Conservation (phyloP, 2,329 filamentous ascomycete genomes). For the Calonectria pauciramosa region DNA sequence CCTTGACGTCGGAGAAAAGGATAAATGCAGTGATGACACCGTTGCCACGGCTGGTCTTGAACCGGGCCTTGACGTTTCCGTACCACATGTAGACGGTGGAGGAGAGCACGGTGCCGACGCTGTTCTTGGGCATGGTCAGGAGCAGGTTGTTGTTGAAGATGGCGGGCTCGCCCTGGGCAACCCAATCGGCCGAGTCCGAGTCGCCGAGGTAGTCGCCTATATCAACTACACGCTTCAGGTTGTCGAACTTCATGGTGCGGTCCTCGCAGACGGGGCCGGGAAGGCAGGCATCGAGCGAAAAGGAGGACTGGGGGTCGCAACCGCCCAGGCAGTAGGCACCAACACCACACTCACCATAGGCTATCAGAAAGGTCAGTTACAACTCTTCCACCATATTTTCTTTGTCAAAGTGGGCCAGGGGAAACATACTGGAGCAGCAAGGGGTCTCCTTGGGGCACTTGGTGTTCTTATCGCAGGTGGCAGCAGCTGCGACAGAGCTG, state of each 20-base stretch:
- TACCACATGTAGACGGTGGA: slow-evolving; percentile 95
- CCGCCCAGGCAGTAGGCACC: slow-evolving; percentile 97
- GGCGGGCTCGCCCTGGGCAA: slow-evolving; percentile 83
- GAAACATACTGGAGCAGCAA: slow-evolving; percentile 82
- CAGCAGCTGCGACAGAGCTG: slow-evolving; percentile 52
- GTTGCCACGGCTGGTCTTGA: slow-evolving; percentile 86
- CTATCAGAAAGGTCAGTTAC: slow-evolving; percentile 57
- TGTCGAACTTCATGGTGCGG: slow-evolving; percentile 80
- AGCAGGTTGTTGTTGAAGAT: slow-evolving; percentile 78
- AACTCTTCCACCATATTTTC: neutral
- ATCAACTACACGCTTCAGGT: slow-evolving; percentile 75
- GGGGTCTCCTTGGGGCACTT: slow-evolving; percentile 81
- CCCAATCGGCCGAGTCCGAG: slow-evolving; percentile 85
- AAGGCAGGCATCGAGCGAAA: slow-evolving; percentile 85
- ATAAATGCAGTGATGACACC: slow-evolving; percentile 99
- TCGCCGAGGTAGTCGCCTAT: slow-evolving; percentile 92
- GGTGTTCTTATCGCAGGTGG: slow-evolving; percentile 63
- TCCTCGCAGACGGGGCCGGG: slow-evolving; percentile 86
- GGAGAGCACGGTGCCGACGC: slow-evolving; percentile 88
- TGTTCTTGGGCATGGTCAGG: slow-evolving; percentile 89
- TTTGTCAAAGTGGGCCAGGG: neutral
- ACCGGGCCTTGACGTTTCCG: slow-evolving; percentile 86
- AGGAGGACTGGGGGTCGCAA: slow-evolving; percentile 90
- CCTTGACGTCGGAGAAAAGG: slow-evolving; percentile 93
- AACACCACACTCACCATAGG: slow-evolving; percentile 93